Evolutionary conservation across 306 rosid genomes (phyloP), one percentile per base, ranked within the genome.

Genomic region (Prunus armeniaca): DNA sequence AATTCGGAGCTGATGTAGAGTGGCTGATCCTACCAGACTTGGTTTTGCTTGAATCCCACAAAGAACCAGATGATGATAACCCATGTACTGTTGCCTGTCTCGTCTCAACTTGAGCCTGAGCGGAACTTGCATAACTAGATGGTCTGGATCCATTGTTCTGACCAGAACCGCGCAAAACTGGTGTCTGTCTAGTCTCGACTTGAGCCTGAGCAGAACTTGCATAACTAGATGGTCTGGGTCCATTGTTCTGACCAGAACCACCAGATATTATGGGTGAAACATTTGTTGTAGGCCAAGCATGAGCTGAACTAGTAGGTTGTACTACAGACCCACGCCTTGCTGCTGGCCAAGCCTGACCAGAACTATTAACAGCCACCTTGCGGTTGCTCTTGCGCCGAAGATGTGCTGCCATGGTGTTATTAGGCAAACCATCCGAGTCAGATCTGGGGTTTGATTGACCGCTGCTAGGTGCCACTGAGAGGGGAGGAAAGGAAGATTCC

Each of bases 401-500:
- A 78, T 81, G 96, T 32, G 93, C 93, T 45, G 99, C 99, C 99
- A 95, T 89, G 32, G 86, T 85, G 72, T 85, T 90, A 56, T 71
- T 83, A 27, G 93, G 85, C 22, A 88, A 79, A 79, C 81, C 83
- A 51, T 91, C 93, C 20, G 79, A 80, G 69, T 91, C 93, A 13
- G 82, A 80, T 84, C 67, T 75, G 71, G 92, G 78, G 69, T 84
- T 84, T 57, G 72, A 84, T 74, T 88, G 90, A 73, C 85, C 86
- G 82, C 79, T 88, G 64, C 83, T 80, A 58, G 96, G 76, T 77
- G 80, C 81, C 19, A 74, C 76, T 54, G 87, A 78, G 15, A 95
- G 97, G 6, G 99, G 97, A 67, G 99, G 99, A 86, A 95, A 95
- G 75, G 90, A 87, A 77, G 98, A 89, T 76, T 86, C 92, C 73